A percentile compares a stretch with the other conserved stretches of the same genome.
phyloP scores from a whole-genome alignment of 2,329 filamentous ascomycete genomes.

The Malbranchea zuffiana region DNA sequence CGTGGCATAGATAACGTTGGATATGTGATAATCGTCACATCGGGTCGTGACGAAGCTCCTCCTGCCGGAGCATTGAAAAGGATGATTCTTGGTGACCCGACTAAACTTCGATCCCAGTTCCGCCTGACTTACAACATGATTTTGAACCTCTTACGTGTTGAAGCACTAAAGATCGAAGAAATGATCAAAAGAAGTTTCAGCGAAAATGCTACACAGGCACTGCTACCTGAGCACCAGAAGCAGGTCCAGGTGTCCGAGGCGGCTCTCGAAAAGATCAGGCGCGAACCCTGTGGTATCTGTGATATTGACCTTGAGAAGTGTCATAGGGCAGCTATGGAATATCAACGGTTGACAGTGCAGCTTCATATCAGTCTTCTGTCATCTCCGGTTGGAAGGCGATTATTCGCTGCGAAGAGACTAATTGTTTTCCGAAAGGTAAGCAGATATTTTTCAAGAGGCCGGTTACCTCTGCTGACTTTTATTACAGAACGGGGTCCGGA shows the following conservation, averaged over 20 bases:
- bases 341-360: constrained; percentile 65
- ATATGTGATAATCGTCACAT: constrained; percentile 80
- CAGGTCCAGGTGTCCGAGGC: constrained; percentile 85
- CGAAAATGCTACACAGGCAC: constrained; percentile 89
- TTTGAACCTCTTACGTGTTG: constrained; percentile 82
- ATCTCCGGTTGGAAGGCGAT: constrained; percentile 71
- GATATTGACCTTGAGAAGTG: constrained; percentile 69
- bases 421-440: constrained; percentile 63
- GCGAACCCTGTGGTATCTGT: constrained; percentile 72
- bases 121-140: constrained; percentile 99
- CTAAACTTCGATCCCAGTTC: constrained; percentile 91
- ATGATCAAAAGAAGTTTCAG: constrained; percentile 99
- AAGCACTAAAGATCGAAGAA: constrained; percentile 95
- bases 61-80: constrained; percentile 70
- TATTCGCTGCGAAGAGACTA: constrained; percentile 65
- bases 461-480: constrained; percentile 2
- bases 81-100: constrained; percentile 94
- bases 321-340: constrained; percentile 72
- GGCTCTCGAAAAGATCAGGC: constrained; percentile 78
- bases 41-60: constrained; percentile 76
- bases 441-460: not conserved
- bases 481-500: constrained; percentile 62
- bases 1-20: constrained; percentile 87
- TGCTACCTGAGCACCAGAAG: constrained; percentile 91
- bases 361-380: constrained; percentile 64